Conservation (phyloP, 805 yeast genomes). For the Cyberlindnera saturnus region DNA sequence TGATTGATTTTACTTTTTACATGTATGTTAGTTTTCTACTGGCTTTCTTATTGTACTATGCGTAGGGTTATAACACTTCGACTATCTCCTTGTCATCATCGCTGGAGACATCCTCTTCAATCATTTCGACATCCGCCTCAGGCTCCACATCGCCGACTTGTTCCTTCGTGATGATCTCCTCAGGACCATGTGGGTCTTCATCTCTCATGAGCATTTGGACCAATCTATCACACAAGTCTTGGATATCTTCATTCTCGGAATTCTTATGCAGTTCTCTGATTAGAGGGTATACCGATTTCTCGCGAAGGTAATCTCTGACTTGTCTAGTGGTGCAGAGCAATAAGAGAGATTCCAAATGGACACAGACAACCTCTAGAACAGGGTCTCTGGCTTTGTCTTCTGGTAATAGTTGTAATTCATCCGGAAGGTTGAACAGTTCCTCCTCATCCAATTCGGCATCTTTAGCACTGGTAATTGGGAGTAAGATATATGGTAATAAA, state of each 20-base stretch:
- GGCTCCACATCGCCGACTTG: slow-evolving; percentile 38
- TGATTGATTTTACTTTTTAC: not conserved
- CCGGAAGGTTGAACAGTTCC: slow-evolving; percentile 83
- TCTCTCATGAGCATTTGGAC: slow-evolving; percentile 94
- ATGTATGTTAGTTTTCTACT: too few relatives aligned
- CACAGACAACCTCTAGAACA: slow-evolving; percentile 51
- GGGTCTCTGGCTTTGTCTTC: slow-evolving; percentile 77
- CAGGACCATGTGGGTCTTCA: slow-evolving; percentile 48
- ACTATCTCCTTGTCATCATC: slow-evolving; percentile 21
- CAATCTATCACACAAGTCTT: slow-evolving; percentile 71
- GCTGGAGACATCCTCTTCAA: slow-evolving; percentile 13
- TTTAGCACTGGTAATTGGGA: slow-evolving; percentile 76
- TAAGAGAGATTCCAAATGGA: slow-evolving; percentile 74
- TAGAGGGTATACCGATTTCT: slow-evolving; percentile 78
- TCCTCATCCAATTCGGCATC: slow-evolving; percentile 70
- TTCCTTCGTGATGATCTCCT: slow-evolving; percentile 42
- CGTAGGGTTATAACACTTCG: slow-evolving; percentile 6
- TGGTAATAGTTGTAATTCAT: slow-evolving; percentile 74
- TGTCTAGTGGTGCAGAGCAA: slow-evolving; percentile 69
- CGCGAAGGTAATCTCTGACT: slow-evolving; percentile 72
- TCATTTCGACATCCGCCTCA: slow-evolving; percentile 24
- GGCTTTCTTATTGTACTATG: too few relatives aligned
- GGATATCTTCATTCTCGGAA: slow-evolving; percentile 39
- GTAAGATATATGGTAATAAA: slow-evolving; percentile 70
- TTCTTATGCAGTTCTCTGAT: slow-evolving; percentile 80